Conservation (phyloP, 345 rosid species). For the Firmiana major region DNA sequence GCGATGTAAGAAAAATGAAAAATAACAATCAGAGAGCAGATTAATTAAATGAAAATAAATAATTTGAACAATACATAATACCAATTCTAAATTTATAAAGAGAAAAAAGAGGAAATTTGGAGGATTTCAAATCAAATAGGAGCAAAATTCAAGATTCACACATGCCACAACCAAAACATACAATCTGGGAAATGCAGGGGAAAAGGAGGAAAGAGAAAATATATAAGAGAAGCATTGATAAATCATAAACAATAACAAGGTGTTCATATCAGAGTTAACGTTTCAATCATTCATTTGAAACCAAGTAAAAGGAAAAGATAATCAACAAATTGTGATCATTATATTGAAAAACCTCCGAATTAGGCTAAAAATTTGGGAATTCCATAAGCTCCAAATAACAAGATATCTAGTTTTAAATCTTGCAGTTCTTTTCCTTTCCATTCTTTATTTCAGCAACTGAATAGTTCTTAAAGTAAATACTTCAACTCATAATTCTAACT, state of each 20-base stretch:
- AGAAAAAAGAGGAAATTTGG: neutral
- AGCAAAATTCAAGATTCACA: neutral
- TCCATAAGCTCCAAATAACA: neutral
- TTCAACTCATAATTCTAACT: neutral
- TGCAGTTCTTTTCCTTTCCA: neutral
- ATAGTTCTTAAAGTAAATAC: neutral
- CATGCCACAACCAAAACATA: neutral
- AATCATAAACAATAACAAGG: neutral
- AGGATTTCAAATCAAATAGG: neutral
- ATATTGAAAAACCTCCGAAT: neutral
- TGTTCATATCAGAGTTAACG: neutral
- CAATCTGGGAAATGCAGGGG: neutral
- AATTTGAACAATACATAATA: neutral
- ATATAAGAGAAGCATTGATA: neutral
- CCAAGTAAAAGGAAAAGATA: neutral
- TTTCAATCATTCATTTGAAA: neutral
- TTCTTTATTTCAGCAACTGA: neutral
- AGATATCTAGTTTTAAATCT: neutral
- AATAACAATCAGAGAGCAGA: neutral
- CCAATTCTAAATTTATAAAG: neutral
- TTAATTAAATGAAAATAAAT: neutral
- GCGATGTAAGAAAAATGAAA: slow-evolving; percentile 13
- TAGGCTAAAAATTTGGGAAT: neutral
- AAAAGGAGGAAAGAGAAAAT: neutral
- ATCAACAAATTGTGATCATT: neutral